Conservation (phyloP, 306 rosid genomes). For the Trichosanthes truncata region DNA sequence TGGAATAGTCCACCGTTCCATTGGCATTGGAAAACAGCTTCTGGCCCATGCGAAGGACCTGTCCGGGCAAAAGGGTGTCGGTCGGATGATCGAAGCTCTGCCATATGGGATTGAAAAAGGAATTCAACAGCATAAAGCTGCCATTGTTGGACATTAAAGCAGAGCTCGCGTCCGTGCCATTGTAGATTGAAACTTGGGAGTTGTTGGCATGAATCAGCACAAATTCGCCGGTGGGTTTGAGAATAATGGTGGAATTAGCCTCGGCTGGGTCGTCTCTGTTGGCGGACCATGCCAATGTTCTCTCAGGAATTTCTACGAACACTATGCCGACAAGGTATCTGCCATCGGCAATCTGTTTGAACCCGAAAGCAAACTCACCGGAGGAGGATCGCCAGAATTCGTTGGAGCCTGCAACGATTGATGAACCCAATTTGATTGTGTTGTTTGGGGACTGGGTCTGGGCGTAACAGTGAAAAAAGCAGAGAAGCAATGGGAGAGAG, state of each 20-base stretch:
- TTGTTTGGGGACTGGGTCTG: neutral
- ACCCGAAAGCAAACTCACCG: conserved; percentile 23
- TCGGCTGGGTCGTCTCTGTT: conserved; percentile 8
- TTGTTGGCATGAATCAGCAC: neutral
- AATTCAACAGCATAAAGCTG: conserved; percentile 19
- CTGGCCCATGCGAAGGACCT: neutral
- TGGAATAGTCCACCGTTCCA: conserved; percentile 10
- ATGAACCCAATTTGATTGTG: neutral
- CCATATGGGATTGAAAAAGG: neutral
- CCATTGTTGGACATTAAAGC: conserved; percentile 27
- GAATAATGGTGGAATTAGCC: neutral
- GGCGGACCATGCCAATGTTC: conserved; percentile 21
- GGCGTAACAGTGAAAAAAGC: neutral
- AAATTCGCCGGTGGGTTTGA: neutral
- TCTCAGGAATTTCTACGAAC: conserved; percentile 9
- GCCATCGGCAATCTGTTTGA: conserved; percentile 1
- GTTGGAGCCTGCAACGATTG: conserved; percentile 1
- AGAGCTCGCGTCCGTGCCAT: neutral
- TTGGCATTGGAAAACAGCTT: conserved; percentile 10
- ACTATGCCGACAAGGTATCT: conserved; percentile 13
- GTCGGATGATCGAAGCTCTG: conserved; percentile 20
- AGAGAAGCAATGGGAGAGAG: neutral
- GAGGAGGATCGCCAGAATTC: neutral
- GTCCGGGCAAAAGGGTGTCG: conserved; percentile 14
- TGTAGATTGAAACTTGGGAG: neutral